Conservation (phyloP, 2,329 filamentous ascomycete genomes). For the Venturia aucupariae region DNA sequence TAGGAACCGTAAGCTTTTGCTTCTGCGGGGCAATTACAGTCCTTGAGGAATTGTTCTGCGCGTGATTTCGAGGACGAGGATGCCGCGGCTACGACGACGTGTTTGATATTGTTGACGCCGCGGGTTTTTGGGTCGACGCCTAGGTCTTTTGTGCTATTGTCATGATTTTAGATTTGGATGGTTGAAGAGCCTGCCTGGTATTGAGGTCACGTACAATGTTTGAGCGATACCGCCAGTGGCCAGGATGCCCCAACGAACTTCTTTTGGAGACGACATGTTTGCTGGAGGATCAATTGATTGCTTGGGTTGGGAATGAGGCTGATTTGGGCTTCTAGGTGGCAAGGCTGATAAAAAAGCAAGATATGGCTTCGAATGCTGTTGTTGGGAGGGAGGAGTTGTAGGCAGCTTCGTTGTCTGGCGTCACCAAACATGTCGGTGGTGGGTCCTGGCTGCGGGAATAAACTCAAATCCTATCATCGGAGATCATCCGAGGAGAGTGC, state of each 20-base stretch:
- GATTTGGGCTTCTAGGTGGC: not conserved
- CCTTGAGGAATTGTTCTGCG: constrained; percentile 63
- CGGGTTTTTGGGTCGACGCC: constrained; percentile 63
- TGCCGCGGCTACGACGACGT: constrained; percentile 70
- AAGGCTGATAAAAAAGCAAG: not conserved
- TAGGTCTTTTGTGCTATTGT: constrained; percentile 48
- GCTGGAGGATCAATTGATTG: not conserved
- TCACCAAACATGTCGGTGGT: not conserved
- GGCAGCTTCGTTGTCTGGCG: not conserved
- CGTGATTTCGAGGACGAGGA: constrained; percentile 64
- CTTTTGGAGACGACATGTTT: constrained; percentile 21
- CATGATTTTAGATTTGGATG: constrained; percentile 6
- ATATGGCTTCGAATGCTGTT: not conserved
- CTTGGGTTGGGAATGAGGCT: not conserved
- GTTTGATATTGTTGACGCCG: constrained; percentile 61
- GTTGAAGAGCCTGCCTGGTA: not conserved
- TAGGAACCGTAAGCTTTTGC: constrained; percentile 74
- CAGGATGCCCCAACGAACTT: constrained; percentile 37
- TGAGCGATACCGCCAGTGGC: constrained; percentile 40
- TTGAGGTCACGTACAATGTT: constrained; percentile 28
- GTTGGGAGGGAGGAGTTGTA: not conserved
- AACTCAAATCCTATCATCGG: not conserved
- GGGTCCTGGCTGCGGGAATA: not conserved
- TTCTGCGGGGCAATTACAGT: constrained; percentile 57
- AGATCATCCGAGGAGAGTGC: not conserved